Evolutionary conservation across 768 basidiomycete genomes (phyloP).

Genomic region (Leccinum subgranulosum): DNA sequence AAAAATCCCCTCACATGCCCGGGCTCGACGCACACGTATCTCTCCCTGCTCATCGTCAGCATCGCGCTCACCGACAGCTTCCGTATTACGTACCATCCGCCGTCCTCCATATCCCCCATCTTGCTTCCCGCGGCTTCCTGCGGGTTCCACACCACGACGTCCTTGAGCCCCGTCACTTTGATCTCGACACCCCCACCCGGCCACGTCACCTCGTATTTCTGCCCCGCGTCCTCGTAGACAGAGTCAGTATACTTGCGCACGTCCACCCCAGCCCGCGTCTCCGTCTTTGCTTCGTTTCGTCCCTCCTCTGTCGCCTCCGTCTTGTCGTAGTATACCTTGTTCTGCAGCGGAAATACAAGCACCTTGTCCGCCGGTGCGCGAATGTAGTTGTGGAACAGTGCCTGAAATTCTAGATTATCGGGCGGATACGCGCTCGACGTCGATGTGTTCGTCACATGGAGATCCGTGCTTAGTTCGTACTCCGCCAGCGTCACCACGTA

Average conservation of each 20-base stretch:
- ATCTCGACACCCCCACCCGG: slow-evolving; percentile 53
- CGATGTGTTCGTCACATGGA: slow-evolving; percentile 77
- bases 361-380: slow-evolving; percentile 57
- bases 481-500: slow-evolving; percentile 81
- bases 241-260: slow-evolving; percentile 69
- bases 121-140: slow-evolving; percentile 61
- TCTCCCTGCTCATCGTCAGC: slow-evolving; percentile 51
- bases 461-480: slow-evolving; percentile 71
- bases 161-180: slow-evolving; percentile 55
- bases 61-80: neutral
- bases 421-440: slow-evolving; percentile 34
- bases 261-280: slow-evolving; percentile 61
- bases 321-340: slow-evolving; percentile 77
- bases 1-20: slow-evolving; percentile 78
- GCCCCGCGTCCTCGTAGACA: slow-evolving; percentile 66
- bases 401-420: slow-evolving; percentile 78
- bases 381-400: slow-evolving; percentile 90
- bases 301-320: slow-evolving; percentile 55
- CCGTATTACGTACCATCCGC: slow-evolving; percentile 71
- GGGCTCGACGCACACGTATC: slow-evolving; percentile 89
- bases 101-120: slow-evolving; percentile 86
- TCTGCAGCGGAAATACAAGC: slow-evolving; percentile 61
- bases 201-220: slow-evolving; percentile 59
- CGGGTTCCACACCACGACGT: slow-evolving; percentile 97
- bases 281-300: slow-evolving; percentile 48